Base-by-base conservation (phyloP, 2,329 filamentous ascomycete species). In the Diaporthe sp. region DNA sequence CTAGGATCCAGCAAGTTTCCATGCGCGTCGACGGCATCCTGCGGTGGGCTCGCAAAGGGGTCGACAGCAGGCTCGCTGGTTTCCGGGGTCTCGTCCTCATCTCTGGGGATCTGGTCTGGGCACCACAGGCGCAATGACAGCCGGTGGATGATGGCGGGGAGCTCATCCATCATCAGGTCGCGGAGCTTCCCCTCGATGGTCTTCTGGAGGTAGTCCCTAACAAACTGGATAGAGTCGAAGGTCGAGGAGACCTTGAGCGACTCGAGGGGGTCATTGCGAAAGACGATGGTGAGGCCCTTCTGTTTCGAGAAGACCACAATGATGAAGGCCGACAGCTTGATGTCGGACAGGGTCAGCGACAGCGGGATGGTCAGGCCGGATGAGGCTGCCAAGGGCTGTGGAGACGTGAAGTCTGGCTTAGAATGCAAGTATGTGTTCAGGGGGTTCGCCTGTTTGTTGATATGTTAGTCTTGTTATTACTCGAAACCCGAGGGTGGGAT, bases 211-310 rank as follows among this genome's bases (percentile, higher is more conserved):
- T 98, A 98, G 83, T 99, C 96, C 78, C 97, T 93, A 76, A 99
- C 97, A 81, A 99, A 99, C 58, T 97, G 96, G 80, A 99, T 99
- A 17, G 96, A 98, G 86, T 99, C 97, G 84, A 99, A 99, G 58
- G 97, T 99, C 78, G 96, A 98, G 0, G 96, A 98, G 78, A 99
- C 97, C 86, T 98, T 98, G 80, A 99, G 92, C 6, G 96, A 98
- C 82, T 99, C 97, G 76, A 99, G 91, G 6, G 97, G 97, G 82
- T 99, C 97, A 89, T 99, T 98, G 79, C 97, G 93, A 83, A 99
- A 99, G 58, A 99, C 97, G 63, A 99, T 89, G 1, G 97, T 99
- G 73, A 99, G 89, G 27, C 97, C 97, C 82, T 99, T 99, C 85
- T 98, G 95, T 82, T 95, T 96, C 4, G 96, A 98, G 82, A 99